Conservation (phyloP, 1,284 basidiomycete species). For the Pseudozyma thailandica region DNA sequence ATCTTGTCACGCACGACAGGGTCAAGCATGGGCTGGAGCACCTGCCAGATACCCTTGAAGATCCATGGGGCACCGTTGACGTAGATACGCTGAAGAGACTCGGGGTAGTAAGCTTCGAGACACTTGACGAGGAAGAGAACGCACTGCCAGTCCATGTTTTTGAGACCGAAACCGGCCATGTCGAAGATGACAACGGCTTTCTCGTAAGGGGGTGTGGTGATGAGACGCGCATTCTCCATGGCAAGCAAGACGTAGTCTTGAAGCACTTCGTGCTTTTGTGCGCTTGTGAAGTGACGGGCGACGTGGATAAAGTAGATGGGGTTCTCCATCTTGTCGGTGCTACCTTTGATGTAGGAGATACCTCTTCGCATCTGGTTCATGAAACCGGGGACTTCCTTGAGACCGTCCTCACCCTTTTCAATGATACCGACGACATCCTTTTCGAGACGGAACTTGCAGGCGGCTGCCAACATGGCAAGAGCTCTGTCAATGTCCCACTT, state of each 20-base stretch:
- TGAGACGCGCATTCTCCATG: slow-evolving; percentile 63
- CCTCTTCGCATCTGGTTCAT: slow-evolving; percentile 67
- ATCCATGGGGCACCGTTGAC: slow-evolving; percentile 67
- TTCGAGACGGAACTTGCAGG: slow-evolving; percentile 68
- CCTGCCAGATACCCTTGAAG: slow-evolving; percentile 68
- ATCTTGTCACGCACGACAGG: slow-evolving; percentile 67
- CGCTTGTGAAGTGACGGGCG: slow-evolving; percentile 66
- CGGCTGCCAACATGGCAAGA: slow-evolving; percentile 66
- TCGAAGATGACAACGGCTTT: slow-evolving; percentile 66
- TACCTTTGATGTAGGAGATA: slow-evolving; percentile 68
- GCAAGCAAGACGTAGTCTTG: slow-evolving; percentile 67
- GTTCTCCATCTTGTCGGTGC: slow-evolving; percentile 61
- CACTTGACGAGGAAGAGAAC: slow-evolving; percentile 67
- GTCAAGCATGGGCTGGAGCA: slow-evolving; percentile 66
- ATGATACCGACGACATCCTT: slow-evolving; percentile 65
- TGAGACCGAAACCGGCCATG: slow-evolving; percentile 67
- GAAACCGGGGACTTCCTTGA: slow-evolving; percentile 66
- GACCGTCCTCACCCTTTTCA: slow-evolving; percentile 65
- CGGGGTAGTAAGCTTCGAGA: slow-evolving; percentile 67
- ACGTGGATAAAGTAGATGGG: slow-evolving; percentile 68
- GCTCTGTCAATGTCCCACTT: slow-evolving; percentile 68
- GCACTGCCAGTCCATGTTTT: slow-evolving; percentile 68
- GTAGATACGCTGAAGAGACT: slow-evolving; percentile 67
- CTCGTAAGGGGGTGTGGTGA: slow-evolving; percentile 65
- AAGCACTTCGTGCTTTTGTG: slow-evolving; percentile 66